These are phyloP conservation scores for Pseudomicrostroma phylloplanum DNA, from an alignment of 1,284 basidiomycete species.

Conservation along the genomic window DNA sequence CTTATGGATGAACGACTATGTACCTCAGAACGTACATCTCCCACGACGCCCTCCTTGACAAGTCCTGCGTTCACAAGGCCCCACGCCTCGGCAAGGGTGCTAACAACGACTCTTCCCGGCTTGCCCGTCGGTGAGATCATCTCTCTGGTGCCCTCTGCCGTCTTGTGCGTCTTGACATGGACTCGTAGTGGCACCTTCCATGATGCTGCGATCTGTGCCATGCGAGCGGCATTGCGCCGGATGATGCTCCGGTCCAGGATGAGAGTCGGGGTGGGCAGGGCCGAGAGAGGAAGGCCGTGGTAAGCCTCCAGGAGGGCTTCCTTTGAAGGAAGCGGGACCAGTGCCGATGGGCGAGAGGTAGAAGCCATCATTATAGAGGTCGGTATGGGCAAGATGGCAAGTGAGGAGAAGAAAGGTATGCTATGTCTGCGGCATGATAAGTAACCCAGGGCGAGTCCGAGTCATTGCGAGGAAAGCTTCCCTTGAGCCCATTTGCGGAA, in stretches of 20 bases:
- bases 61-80: slow-evolving; percentile 65
- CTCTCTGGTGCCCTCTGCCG: slow-evolving; percentile 45
- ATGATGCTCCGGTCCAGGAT: slow-evolving; percentile 69
- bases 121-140: slow-evolving; percentile 22
- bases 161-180: slow-evolving; percentile 79
- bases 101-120: slow-evolving; percentile 70
- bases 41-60: slow-evolving; percentile 66
- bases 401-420: too few relatives aligned
- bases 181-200: slow-evolving; percentile 63
- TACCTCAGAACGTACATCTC: slow-evolving; percentile 67
- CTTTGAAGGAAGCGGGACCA: background rate
- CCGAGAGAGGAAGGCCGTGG: slow-evolving; percentile 59
- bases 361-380: too few relatives aligned
- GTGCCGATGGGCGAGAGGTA: background rate
- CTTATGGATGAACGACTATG: too few relatives aligned
- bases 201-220: slow-evolving; percentile 66
- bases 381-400: too few relatives aligned
- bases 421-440: too few relatives aligned
- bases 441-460: too few relatives aligned
- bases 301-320: slow-evolving; percentile 5
- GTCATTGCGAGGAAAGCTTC: too few relatives aligned
- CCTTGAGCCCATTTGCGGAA: too few relatives aligned
- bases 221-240: slow-evolving; percentile 64
- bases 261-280: slow-evolving; percentile 68
- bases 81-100: slow-evolving; percentile 74